These are phyloP conservation scores for Cyclospora cayetanensis DNA, from an alignment of 169 alveolate genomes.

Conservation along the genomic window DNA sequence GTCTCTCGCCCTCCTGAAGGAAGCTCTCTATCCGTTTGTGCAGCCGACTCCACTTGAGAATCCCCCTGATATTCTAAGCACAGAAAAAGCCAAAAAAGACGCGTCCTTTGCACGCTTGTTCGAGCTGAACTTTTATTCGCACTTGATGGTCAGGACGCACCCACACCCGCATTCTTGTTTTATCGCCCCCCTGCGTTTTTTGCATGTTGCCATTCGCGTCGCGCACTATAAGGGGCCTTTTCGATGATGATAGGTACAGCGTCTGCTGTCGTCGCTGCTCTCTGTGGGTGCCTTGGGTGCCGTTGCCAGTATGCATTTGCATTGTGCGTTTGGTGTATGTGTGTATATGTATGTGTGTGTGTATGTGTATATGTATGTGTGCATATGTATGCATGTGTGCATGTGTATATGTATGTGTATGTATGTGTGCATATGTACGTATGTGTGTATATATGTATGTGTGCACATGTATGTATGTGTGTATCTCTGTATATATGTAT, in stretches of 20 bases:
- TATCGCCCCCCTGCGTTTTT: too few species aligned
- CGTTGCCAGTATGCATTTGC: neutral
- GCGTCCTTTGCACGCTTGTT: neutral
- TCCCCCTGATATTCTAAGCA: neutral
- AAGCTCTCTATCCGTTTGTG: neutral
- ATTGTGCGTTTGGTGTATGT: neutral
- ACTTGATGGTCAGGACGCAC: slow-evolving; percentile 60
- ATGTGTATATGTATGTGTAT: neutral
- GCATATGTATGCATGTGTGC: neutral
- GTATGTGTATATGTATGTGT: neutral
- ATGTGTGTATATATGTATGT: neutral
- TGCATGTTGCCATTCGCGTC: too few species aligned
- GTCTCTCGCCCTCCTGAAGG: neutral
- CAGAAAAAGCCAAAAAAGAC: neutral
- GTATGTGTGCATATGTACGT: neutral
- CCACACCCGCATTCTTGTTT: too few species aligned
- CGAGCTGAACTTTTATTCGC: slow-evolving; percentile 18
- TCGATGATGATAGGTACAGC: too few species aligned
- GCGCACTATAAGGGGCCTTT: too few species aligned
- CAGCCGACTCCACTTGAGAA: neutral
- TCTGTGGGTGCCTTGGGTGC: neutral
- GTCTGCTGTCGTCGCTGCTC: too few species aligned
- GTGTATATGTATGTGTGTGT: neutral
- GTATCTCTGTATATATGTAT: neutral
- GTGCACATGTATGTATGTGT: neutral